phyloP scores from a whole-genome alignment of 805 yeast species.

The Candida nonsorbophila region DNA sequence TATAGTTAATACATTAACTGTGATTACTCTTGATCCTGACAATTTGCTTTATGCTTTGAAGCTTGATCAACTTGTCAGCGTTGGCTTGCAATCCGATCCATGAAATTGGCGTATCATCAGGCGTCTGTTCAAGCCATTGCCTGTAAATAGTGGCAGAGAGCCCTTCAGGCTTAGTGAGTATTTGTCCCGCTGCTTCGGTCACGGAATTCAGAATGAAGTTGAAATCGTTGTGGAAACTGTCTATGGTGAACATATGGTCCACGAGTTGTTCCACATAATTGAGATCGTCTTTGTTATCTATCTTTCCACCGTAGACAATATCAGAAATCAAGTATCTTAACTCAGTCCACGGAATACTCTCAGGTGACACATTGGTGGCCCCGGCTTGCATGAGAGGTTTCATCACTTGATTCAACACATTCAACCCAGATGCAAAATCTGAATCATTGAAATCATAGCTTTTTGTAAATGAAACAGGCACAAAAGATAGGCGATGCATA shows the following conservation, averaged over 20 bases:
- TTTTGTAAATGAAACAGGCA: slow-evolving; percentile 58
- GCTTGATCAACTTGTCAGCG: slow-evolving; percentile 29
- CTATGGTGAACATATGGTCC: slow-evolving; percentile 27
- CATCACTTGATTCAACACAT: slow-evolving; percentile 41
- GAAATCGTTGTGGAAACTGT: slow-evolving; percentile 38
- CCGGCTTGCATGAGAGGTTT: slow-evolving; percentile 12
- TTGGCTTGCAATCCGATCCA: slow-evolving; percentile 50
- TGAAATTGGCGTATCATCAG: slow-evolving; percentile 44
- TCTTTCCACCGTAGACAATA: slow-evolving; percentile 65
- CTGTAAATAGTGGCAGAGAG: slow-evolving; percentile 23
- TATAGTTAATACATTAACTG: neutral
- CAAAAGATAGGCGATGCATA: slow-evolving; percentile 52
- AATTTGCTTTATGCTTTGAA: neutral
- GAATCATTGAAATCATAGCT: slow-evolving; percentile 66
- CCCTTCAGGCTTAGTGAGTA: slow-evolving; percentile 46
- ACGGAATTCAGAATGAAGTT: slow-evolving; percentile 30
- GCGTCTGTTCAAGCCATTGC: slow-evolving; percentile 50
- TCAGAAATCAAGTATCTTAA: slow-evolving; percentile 39
- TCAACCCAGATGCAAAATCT: slow-evolving; percentile 54
- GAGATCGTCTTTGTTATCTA: slow-evolving; percentile 39
- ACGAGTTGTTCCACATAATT: slow-evolving; percentile 29
- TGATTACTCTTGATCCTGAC: neutral
- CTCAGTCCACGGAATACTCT: slow-evolving; percentile 9
- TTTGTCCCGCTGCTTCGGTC: slow-evolving; percentile 8
- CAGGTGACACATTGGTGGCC: slow-evolving; percentile 39